Evolutionary conservation across 441 rosid genomes (phyloP).

Genomic region (Mallotus japonicus): DNA sequence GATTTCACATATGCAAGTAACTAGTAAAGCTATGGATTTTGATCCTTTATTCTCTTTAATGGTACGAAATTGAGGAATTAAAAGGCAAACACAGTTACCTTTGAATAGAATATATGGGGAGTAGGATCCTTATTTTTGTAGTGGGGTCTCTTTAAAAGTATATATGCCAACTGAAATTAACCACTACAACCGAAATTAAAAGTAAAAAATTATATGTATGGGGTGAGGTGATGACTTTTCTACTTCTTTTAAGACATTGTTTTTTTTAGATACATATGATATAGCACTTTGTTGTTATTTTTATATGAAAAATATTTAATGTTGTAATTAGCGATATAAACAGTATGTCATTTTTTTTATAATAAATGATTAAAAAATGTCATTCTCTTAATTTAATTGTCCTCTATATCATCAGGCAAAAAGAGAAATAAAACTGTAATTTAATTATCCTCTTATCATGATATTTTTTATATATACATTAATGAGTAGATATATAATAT

Average conservation of each 20-base stretch:
- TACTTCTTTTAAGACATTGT: not conserved
- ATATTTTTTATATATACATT: too few relatives aligned
- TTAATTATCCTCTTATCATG: not conserved
- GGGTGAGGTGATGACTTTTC: not conserved
- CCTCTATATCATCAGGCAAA: too few relatives aligned
- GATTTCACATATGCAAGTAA: slow-evolving; percentile 14
- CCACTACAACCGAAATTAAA: slow-evolving; percentile 37
- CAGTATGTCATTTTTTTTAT: too few relatives aligned
- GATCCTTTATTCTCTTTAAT: slow-evolving; percentile 21
- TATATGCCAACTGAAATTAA: slow-evolving; percentile 39
- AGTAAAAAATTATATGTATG: slow-evolving; percentile 1
- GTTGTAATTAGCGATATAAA: too few relatives aligned
- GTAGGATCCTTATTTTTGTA: slow-evolving; percentile 10
- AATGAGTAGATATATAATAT: too few relatives aligned
- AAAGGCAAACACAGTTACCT: slow-evolving; percentile 14
- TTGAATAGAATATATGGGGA: slow-evolving; percentile 19
- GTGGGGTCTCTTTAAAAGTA: slow-evolving; percentile 7
- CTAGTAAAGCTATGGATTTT: slow-evolving; percentile 20
- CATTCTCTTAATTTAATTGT: too few relatives aligned
- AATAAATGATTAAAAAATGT: too few relatives aligned
- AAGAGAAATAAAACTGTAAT: too few relatives aligned
- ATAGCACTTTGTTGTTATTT: too few relatives aligned
- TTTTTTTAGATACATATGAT: not conserved
- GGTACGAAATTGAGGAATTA: slow-evolving; percentile 15
- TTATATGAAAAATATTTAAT: too few relatives aligned